Conservation (phyloP, 257 asterid genomes). For the Solanum pinnatisectum region DNA sequence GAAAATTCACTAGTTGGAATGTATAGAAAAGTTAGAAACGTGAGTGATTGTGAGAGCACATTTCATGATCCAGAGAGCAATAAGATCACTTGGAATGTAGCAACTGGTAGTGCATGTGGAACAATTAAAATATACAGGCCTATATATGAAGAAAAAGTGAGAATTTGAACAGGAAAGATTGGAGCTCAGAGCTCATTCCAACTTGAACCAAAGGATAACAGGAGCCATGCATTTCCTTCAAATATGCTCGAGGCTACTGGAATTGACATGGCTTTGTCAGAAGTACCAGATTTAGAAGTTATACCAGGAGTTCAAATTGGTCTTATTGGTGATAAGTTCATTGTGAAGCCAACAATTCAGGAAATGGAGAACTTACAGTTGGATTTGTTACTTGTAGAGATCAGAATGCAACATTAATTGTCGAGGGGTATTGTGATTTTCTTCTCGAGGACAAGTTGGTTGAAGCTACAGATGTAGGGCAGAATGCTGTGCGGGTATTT, state of each 20-base stretch:
- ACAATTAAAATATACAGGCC: neutral
- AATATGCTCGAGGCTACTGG: neutral
- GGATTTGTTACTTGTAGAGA: conserved; percentile 85
- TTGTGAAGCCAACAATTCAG: conserved; percentile 73
- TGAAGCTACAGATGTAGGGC: neutral
- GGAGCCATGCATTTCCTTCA: neutral
- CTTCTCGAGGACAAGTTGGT: neutral
- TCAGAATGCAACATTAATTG: conserved; percentile 73
- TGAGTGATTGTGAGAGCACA: neutral
- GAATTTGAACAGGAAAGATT: neutral
- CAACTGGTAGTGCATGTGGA: neutral
- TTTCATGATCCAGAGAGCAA: neutral
- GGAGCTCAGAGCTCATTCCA: neutral
- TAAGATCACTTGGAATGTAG: neutral
- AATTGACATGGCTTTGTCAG: conserved; percentile 64
- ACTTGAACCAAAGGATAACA: neutral
- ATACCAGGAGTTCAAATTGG: conserved; percentile 92
- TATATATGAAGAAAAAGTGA: neutral
- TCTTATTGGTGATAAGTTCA: conserved; percentile 59
- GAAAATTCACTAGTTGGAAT: neutral
- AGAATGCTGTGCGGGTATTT: neutral
- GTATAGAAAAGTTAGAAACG: neutral
- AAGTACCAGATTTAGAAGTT: conserved; percentile 67
- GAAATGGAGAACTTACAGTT: conserved; percentile 82
- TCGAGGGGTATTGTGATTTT: conserved; percentile 35